Evolutionary conservation across 2,329 filamentous ascomycete genomes (phyloP).

Genomic region (Diaporthe citri): DNA sequence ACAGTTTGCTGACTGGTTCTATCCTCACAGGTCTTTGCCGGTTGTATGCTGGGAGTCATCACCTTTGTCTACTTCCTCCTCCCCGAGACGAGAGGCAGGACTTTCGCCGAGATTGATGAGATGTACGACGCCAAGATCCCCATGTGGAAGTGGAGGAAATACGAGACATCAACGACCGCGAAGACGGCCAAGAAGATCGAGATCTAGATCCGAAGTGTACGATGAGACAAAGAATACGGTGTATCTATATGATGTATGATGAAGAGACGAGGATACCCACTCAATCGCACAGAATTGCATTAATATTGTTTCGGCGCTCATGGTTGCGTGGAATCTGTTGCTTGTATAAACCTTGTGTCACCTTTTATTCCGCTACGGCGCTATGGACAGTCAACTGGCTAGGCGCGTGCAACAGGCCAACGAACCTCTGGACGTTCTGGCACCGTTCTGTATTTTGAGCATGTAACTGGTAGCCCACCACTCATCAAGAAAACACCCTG

Average conservation of each 20-base stretch:
- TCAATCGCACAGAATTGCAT: neutral
- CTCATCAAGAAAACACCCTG: neutral
- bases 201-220: neutral
- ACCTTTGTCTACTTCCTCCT: conserved; percentile 38
- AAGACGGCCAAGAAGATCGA: conserved; percentile 33
- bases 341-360: no score
- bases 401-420: neutral
- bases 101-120: conserved; percentile 38
- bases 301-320: neutral
- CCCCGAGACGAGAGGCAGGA: conserved; percentile 36
- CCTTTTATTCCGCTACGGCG: neutral
- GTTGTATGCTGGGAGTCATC: conserved; percentile 35
- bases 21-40: conserved; percentile 33
- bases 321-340: neutral
- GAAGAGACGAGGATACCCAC: conserved; percentile 26
- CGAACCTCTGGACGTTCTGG: neutral
- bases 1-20: neutral
- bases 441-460: no score
- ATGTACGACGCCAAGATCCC: conserved; percentile 37
- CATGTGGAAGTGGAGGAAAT: conserved; percentile 33
- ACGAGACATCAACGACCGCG: conserved; percentile 25
- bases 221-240: neutral
- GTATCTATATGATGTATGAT: conserved; percentile 24
- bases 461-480: neutral
- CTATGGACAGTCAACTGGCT: neutral